Conservation (phyloP, 768 basidiomycete species). For the Boletus rubropictus region DNA sequence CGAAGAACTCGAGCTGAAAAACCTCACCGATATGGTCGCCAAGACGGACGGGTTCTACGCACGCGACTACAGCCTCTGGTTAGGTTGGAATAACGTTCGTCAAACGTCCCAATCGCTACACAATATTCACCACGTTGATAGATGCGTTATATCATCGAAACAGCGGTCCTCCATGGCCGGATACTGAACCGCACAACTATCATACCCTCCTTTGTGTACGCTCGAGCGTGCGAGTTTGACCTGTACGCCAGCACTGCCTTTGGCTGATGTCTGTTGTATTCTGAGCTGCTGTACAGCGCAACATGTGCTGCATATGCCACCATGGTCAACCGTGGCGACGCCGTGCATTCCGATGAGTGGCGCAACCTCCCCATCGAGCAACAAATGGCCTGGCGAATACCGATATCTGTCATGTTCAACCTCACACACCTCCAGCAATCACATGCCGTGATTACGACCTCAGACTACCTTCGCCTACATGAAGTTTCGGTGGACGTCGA, state of each 20-base stretch:
- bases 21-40: slow-evolving; percentile 32
- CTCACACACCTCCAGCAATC: slow-evolving; percentile 33
- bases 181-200: slow-evolving; percentile 40
- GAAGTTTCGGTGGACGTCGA: slow-evolving; percentile 31
- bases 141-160: slow-evolving; percentile 48
- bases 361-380: slow-evolving; percentile 32
- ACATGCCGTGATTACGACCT: slow-evolving; percentile 35
- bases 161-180: slow-evolving; percentile 38
- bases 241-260: slow-evolving; percentile 12
- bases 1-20: slow-evolving; percentile 24
- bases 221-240: slow-evolving; percentile 40
- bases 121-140: slow-evolving; percentile 6
- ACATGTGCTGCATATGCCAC: slow-evolving; percentile 37
- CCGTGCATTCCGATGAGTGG: slow-evolving; percentile 37
- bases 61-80: slow-evolving; percentile 42
- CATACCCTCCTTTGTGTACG: slow-evolving; percentile 43
- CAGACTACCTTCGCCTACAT: slow-evolving; percentile 41
- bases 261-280: neutral
- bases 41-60: slow-evolving; percentile 41
- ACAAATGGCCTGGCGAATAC: slow-evolving; percentile 34
- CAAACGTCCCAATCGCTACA: neutral
- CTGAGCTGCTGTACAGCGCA: slow-evolving; percentile 12
- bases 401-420: slow-evolving; percentile 39
- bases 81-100: slow-evolving; percentile 47
- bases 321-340: slow-evolving; percentile 45